phyloP scores from a whole-genome alignment of 495 filamentous ascomycete genomes.

The Penicillium bialowiezense region DNA sequence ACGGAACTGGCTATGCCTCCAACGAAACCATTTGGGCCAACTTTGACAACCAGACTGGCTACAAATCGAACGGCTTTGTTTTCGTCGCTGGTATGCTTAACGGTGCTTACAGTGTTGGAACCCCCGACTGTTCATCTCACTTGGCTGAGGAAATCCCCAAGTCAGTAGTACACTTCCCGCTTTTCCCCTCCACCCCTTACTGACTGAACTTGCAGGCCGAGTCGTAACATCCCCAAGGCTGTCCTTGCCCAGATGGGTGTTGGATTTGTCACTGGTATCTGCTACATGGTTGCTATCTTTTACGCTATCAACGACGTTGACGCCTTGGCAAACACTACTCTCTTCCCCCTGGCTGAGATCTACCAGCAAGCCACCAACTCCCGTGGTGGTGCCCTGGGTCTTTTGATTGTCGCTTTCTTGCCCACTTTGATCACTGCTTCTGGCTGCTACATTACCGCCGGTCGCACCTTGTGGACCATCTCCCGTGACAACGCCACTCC shows the following conservation, averaged over 20 bases:
- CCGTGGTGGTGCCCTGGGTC: conserved; percentile 53
- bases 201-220: conserved; percentile 25
- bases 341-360: conserved; percentile 74
- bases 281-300: conserved; percentile 52
- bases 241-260: conserved; percentile 48
- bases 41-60: conserved; percentile 67
- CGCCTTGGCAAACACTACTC: conserved; percentile 40
- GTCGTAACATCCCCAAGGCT: conserved; percentile 49
- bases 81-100: conserved; percentile 83
- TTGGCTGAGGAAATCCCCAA: conserved; percentile 79
- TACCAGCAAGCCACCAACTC: conserved; percentile 76
- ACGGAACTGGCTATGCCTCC: conserved; percentile 46
- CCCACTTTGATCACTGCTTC: conserved; percentile 60
- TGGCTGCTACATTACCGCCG: conserved; percentile 70
- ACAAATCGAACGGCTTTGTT: conserved; percentile 65
- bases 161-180: conserved; percentile 25
- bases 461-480: conserved; percentile 85
- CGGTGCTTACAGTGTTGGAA: conserved; percentile 81
- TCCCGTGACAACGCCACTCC: conserved; percentile 65
- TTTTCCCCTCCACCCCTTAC: not conserved
- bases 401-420: conserved; percentile 65
- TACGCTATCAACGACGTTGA: conserved; percentile 47
- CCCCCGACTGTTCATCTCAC: conserved; percentile 73
- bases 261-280: conserved; percentile 48
- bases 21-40: conserved; percentile 60